These are phyloP conservation scores for Sarocladium brachiariae DNA, from an alignment of 2,329 filamentous ascomycete genomes.

Conservation along the genomic window DNA sequence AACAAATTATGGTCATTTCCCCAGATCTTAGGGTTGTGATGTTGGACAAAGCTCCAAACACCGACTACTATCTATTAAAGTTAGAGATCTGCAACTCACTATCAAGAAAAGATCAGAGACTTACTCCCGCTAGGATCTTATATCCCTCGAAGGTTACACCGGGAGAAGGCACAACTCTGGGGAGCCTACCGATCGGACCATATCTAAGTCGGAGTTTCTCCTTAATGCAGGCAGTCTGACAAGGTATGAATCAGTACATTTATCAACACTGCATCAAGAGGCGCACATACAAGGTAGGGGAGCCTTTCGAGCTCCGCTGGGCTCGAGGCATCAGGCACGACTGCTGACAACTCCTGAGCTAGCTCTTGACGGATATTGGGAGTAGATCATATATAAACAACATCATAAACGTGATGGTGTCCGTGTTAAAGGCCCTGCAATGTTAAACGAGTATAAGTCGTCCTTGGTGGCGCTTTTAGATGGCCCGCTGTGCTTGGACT, in stretches of 20 bases:
- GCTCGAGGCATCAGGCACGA: background rate
- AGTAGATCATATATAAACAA: background rate
- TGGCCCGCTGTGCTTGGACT: background rate
- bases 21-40: background rate
- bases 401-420: background rate
- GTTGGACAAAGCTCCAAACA: background rate
- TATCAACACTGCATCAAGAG: background rate
- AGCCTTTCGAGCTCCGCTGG: background rate
- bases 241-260: background rate
- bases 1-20: background rate
- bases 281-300: background rate
- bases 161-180: background rate
- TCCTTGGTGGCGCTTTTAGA: background rate
- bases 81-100: background rate
- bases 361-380: background rate
- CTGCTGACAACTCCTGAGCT: background rate
- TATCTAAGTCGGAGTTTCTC: background rate
- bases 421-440: background rate
- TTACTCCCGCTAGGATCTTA: background rate
- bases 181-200: background rate
- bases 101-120: background rate
- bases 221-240: background rate
- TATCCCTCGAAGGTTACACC: background rate
- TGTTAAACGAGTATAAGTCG: background rate
- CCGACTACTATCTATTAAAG: background rate